Evolutionary conservation across 495 filamentous ascomycete genomes (phyloP).

Genomic region (Monascus purpureus): DNA sequence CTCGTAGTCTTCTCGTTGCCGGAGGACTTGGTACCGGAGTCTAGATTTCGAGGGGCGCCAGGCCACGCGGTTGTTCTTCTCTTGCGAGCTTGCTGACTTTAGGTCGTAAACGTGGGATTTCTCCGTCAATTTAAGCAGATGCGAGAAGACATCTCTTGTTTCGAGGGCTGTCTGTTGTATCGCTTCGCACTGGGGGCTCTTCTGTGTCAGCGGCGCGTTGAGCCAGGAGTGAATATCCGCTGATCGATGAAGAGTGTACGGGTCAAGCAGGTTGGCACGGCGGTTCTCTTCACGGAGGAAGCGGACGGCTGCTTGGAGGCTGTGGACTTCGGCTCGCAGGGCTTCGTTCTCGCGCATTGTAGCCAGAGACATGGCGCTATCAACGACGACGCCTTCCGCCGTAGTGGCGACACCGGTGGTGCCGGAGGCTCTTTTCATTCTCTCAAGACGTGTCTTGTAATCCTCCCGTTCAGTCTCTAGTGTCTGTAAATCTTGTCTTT

Average conservation of each 20-base stretch:
- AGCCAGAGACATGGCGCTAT: constrained; percentile 28
- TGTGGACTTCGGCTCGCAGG: constrained; percentile 54
- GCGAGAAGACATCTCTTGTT: constrained; percentile 53
- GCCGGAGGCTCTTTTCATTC: constrained; percentile 31
- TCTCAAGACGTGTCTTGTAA: constrained; percentile 57
- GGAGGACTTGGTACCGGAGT: constrained; percentile 43
- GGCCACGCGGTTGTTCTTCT: constrained; percentile 30
- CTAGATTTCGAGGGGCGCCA: constrained; percentile 48
- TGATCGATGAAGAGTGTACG: constrained; percentile 42
- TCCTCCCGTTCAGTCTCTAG: constrained; percentile 56
- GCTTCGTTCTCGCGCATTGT: constrained; percentile 63
- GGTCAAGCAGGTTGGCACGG: constrained; percentile 48
- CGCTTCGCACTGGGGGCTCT: constrained; percentile 38
- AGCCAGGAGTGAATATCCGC: constrained; percentile 41
- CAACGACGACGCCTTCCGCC: constrained; percentile 27
- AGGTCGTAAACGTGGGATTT: constrained; percentile 44
- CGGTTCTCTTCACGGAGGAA: constrained; percentile 67
- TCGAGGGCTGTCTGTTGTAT: constrained; percentile 48
- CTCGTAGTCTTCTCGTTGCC: constrained; percentile 46
- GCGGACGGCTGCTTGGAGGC: constrained; percentile 60
- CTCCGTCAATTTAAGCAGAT: constrained; percentile 54
- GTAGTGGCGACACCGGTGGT: constrained; percentile 34
- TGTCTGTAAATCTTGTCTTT: constrained; percentile 28
- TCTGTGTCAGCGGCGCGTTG: constrained; percentile 42
- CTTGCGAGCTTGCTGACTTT: constrained; percentile 16